These are phyloP conservation scores for Ramularia endophylla DNA, from an alignment of 2,329 filamentous ascomycete species.

Conservation along the genomic window DNA sequence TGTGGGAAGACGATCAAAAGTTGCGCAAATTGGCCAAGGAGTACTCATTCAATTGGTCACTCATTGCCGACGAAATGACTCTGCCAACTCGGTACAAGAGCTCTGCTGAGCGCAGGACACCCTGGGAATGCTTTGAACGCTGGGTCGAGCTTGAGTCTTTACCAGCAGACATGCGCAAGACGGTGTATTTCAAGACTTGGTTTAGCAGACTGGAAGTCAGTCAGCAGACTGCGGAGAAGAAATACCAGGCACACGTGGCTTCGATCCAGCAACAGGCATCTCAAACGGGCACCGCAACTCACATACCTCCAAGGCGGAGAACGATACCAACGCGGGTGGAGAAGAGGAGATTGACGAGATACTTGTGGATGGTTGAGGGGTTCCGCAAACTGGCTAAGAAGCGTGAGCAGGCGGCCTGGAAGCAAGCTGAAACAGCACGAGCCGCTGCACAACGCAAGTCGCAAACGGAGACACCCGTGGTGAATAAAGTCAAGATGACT, in stretches of 20 bases:
- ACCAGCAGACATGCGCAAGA: slow-evolving; percentile 89
- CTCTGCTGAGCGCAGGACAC: slow-evolving; percentile 80
- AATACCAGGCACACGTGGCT: slow-evolving; percentile 53
- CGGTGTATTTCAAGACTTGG: slow-evolving; percentile 83
- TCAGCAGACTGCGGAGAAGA: slow-evolving; percentile 52
- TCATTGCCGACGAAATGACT: slow-evolving; percentile 77
- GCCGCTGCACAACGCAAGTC: slow-evolving; percentile 77
- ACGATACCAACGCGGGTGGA: slow-evolving; percentile 82
- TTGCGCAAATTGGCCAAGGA: slow-evolving; percentile 78
- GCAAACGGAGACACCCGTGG: slow-evolving; percentile 21
- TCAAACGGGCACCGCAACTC: slow-evolving; percentile 30
- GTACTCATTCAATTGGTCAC: slow-evolving; percentile 95
- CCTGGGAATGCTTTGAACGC: slow-evolving; percentile 98
- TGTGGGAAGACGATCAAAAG: slow-evolving; percentile 82
- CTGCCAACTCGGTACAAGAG: slow-evolving; percentile 73
- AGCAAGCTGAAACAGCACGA: slow-evolving; percentile 67
- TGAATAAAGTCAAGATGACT: slow-evolving; percentile 54
- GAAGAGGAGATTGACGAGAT: slow-evolving; percentile 75
- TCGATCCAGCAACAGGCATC: slow-evolving; percentile 45
- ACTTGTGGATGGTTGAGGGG: slow-evolving; percentile 82
- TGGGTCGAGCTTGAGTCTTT: slow-evolving; percentile 91
- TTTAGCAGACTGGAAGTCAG: slow-evolving; percentile 58
- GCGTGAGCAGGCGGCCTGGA: slow-evolving; percentile 75
- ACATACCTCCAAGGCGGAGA: slow-evolving; percentile 57
- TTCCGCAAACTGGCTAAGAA: slow-evolving; percentile 97